Base-by-base conservation (phyloP, 2,329 filamentous ascomycete species). In the Macrophomina phaseolina region DNA sequence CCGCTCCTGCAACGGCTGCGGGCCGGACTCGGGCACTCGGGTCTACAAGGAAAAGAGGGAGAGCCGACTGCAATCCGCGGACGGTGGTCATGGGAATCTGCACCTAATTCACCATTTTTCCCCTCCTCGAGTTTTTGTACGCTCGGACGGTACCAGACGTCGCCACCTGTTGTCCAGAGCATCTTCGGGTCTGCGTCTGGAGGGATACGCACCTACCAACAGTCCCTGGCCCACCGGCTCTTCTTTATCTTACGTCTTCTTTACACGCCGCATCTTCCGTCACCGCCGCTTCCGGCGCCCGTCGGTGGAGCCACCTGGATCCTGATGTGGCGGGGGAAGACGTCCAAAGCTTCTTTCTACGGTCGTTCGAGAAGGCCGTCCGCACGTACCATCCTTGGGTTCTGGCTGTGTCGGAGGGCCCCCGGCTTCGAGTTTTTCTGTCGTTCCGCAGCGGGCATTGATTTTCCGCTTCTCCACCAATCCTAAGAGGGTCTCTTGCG, bases 21-120 rank as follows among this genome's bases (percentile, higher is more conserved):
- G 58, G n/a, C 58, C 58, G 58, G 58, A 40, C 32, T 62, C 58
- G 58, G 58, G 14, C 28, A 32, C 40, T 61, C 56, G 56, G 56
- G 40, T 46, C 40, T 18, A 45, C 38, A 9, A 30, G 11, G 8
- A 14, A 51, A 51, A 51, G 18, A 51, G 48, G 48, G 18, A 18
- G 18, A 45, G 16, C 11, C 11, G 55, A 23, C 23, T 23, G 23
- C 23, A 32, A 45, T 30, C 55, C 32, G 52, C 23, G 7, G 38
- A 11, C 18, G 6, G 14, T 12, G 38, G 55, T 14, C 38, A 40
- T 12, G 38, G 36, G 36, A 45, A 45, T 34, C 32, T 18, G 28
- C 14, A 14, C 5, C 38, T 14, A 30, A 9, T 45, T 45, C 40
- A 7, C n/a, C 46, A 49, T 28, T 18, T 16, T 34, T 18, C 23